Conservation (phyloP, 495 filamentous ascomycete species). For the Articulospora tetracladia region DNA sequence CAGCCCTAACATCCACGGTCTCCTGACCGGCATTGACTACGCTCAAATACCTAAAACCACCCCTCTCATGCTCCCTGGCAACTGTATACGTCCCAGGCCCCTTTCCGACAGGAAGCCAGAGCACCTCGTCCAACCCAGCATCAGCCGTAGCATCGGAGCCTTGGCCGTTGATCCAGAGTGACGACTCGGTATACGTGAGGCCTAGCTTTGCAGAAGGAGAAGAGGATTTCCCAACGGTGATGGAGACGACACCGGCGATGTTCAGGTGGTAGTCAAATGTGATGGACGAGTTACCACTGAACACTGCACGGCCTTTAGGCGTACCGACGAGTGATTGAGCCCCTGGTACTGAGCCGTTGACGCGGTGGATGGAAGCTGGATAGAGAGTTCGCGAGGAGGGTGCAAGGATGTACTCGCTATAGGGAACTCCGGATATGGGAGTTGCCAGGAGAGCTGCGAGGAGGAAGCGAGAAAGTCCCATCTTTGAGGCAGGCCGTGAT, state of each 20-base stretch:
- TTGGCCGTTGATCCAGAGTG: conserved; percentile 54
- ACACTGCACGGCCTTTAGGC: not conserved
- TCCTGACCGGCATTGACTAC: conserved; percentile 5
- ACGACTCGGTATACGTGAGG: conserved; percentile 57
- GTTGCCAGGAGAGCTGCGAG: not conserved
- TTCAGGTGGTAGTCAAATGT: conserved; percentile 54
- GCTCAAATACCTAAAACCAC: conserved; percentile 54
- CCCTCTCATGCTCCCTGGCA: conserved; percentile 38
- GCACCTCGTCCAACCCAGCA: conserved; percentile 47
- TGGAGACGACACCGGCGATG: conserved; percentile 51
- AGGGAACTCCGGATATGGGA: not conserved
- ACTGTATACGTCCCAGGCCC: conserved; percentile 7
- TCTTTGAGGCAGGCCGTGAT: not conserved
- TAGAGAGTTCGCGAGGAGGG: not conserved
- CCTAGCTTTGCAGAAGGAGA: conserved; percentile 44
- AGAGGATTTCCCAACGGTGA: conserved; percentile 38
- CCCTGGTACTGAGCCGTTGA: conserved; percentile 2
- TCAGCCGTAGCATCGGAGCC: conserved; percentile 54
- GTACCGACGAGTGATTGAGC: not conserved
- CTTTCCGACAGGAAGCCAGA: conserved; percentile 47
- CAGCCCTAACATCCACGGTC: conserved; percentile 37
- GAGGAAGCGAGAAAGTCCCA: not conserved
- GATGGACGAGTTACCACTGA: conserved; percentile 19
- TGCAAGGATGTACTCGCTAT: conserved; percentile 11
- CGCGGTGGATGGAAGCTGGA: not conserved